Percentiles rank a stretch among this genome's conserved stretches.
phyloP scores from a whole-genome alignment of 176 grass and related monocot genomes.

The Urochloa ruziziensis region DNA sequence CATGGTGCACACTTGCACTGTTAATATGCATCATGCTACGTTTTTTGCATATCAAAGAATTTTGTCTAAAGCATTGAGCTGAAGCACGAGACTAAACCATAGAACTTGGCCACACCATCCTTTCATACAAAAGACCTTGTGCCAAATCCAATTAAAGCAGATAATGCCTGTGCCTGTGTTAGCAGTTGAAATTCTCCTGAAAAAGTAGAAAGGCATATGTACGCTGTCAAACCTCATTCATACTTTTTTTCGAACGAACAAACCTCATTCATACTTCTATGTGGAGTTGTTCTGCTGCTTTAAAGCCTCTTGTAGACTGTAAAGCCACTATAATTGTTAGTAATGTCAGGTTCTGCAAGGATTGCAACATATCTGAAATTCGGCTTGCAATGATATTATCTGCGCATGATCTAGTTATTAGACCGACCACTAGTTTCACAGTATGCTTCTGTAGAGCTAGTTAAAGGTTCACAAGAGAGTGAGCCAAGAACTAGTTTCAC shows the following conservation, averaged over 20 bases:
- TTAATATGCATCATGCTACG: background rate
- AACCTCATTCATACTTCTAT: too few species aligned
- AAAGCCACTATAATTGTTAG: background rate
- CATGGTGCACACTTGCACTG: background rate
- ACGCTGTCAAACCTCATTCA: background rate
- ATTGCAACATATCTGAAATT: background rate
- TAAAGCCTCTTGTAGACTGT: background rate
- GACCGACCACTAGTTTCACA: background rate
- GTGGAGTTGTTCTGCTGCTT: background rate
- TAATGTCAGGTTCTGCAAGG: background rate
- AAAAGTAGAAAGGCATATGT: background rate
- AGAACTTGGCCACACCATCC: background rate
- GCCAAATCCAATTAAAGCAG: background rate
- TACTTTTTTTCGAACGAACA: too few species aligned
- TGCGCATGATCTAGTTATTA: background rate
- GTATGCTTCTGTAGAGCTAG: background rate
- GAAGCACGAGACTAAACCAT: too few species aligned
- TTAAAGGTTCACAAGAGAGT: background rate
- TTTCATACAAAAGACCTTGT: background rate
- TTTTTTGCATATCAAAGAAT: background rate
- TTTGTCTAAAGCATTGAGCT: background rate
- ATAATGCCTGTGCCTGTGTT: background rate
- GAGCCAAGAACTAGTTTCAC: background rate
- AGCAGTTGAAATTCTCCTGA: too few species aligned
- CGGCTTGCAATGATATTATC: background rate